A percentile compares a stretch with the other conserved stretches of the same genome.
phyloP scores from a whole-genome alignment of 2,329 filamentous ascomycete species.

The Grosmannia clavigera region DNA sequence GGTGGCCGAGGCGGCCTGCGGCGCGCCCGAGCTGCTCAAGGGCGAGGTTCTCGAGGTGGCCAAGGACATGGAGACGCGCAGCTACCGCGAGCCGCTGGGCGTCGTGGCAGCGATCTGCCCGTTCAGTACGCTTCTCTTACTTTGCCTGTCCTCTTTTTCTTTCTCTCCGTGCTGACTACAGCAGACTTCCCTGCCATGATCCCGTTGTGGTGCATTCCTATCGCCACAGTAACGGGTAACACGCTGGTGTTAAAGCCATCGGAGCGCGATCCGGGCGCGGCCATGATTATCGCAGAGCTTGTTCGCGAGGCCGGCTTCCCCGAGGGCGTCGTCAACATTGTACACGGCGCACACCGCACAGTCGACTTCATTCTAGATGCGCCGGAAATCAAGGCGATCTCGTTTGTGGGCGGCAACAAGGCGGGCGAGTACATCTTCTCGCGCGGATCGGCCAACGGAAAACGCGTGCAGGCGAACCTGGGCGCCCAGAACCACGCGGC shows the following conservation, averaged over 20 bases:
- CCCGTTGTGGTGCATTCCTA: slow-evolving; percentile 79
- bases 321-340: slow-evolving; percentile 67
- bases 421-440: slow-evolving; percentile 78
- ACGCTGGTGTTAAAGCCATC: slow-evolving; percentile 77
- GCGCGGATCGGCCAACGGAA: slow-evolving; percentile 70
- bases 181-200: slow-evolving; percentile 86
- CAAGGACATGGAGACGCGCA: slow-evolving; percentile 82
- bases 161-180: neutral
- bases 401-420: slow-evolving; percentile 79
- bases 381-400: slow-evolving; percentile 73
- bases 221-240: slow-evolving; percentile 74
- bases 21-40: slow-evolving; percentile 68
- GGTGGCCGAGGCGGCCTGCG: slow-evolving; percentile 73
- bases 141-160: neutral
- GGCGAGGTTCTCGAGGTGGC: slow-evolving; percentile 75
- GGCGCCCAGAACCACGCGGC: slow-evolving; percentile 84
- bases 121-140: slow-evolving; percentile 49
- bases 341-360: slow-evolving; percentile 68
- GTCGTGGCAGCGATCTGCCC: slow-evolving; percentile 77
- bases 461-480: slow-evolving; percentile 78
- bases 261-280: slow-evolving; percentile 71
- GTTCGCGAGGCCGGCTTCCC: slow-evolving; percentile 72
- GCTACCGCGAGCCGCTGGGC: slow-evolving; percentile 69
- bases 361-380: slow-evolving; percentile 82
- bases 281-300: slow-evolving; percentile 76